Base-by-base conservation (phyloP, 257 asterid species). In the Solanum chmielewskii region DNA sequence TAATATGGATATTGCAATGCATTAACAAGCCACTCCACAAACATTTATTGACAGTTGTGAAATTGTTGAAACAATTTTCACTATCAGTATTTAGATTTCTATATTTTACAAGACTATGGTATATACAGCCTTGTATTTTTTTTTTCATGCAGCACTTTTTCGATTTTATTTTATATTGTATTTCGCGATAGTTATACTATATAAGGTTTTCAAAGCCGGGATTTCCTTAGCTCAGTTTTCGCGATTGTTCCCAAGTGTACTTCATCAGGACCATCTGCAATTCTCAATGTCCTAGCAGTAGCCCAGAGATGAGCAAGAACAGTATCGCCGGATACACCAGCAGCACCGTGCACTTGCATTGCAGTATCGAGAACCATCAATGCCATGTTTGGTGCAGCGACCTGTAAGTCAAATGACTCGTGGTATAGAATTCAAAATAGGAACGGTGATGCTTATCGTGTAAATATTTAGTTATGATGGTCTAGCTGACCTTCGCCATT, bases 321-420 rank as follows among this genome's bases (percentile, higher is more conserved):
- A 1, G 98, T 97, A 91, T 97, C 99, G 0, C 97, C 96, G 0
- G 99, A 97, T 86, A 97, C 18, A 68, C 99, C 99, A 20, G 99
- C 99, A 18, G 96, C 99, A 4, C 99, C 99, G 18, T 96, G 98
- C 88, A 97, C 82, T 74, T 74, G 82, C 82, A 97, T 97, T 6
- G 99, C 98, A 90, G 88, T 94, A 88, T 97, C 99, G 23, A 97
- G 96, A 68, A 96, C 99, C 92, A 90, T 93, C 91, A 96, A 86
- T 31, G 98, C 97, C 99, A 95, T 95, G 83, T 91, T 92, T 13
- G 99, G 99, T 77, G 98, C 94, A 18, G 98, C 99, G 15, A 97
- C 96, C 99, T 96, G 90, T 80, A 11, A 37, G 20, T 37, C 31
- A 21, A 37, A 74, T 2, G 31, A 21, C 29, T 20, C 31, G 9